Evolutionary conservation across 352 stramenopile genomes (phyloP), one percentile per base, ranked within the genome.

Genomic region (Phytophthora idaei): DNA sequence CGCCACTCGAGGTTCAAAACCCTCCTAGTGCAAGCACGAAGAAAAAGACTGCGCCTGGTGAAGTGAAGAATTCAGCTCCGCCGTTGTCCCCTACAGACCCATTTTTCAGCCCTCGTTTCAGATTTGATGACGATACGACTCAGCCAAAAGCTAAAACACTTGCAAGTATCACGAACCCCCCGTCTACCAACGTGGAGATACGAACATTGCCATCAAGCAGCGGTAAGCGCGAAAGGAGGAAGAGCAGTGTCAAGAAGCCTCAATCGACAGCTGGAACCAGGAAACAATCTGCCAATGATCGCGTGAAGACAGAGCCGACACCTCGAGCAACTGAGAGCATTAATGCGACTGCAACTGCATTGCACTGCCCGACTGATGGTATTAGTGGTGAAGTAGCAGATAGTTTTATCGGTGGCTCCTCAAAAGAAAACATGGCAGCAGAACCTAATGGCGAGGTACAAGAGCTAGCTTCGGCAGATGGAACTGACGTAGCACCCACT

Each of bases 71-170:
- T 17, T 21, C 37, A 27, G 44, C 64, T 45, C 15, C 39, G 10
- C 6, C 25, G 6, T 57, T 89, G 47, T 81, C 71, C 3, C 81
- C 83, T 5, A 74, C 72, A 8, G 81, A 90, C 59, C 77, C 81
- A 25, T 90, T 92, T 59, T 90, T 89, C 69, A 92, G 81, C 39
- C 83, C 81, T 31, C 74, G 79, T 11, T 90, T 85, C 63, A 73
- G 78, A n/a, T 91, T 90, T 47, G 69, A 81, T 17, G 58, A 60
- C 21, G 48, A 32, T 15, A 27, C 51, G 17, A n/a, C 21, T 55
- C 48, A 50, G 10, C 17, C 21, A 15, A 67, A 69, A 15, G 3
- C 44, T 5, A 73, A 62, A 25, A 58, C 58, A 11, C 44, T 48
- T 21, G 11, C 8, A 37, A 58, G 42, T 34, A 59, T 59, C 10